These are phyloP conservation scores for Pyrenophora tritici-repentis DNA, from an alignment of 2,329 filamentous ascomycete genomes.

Conservation along the genomic window DNA sequence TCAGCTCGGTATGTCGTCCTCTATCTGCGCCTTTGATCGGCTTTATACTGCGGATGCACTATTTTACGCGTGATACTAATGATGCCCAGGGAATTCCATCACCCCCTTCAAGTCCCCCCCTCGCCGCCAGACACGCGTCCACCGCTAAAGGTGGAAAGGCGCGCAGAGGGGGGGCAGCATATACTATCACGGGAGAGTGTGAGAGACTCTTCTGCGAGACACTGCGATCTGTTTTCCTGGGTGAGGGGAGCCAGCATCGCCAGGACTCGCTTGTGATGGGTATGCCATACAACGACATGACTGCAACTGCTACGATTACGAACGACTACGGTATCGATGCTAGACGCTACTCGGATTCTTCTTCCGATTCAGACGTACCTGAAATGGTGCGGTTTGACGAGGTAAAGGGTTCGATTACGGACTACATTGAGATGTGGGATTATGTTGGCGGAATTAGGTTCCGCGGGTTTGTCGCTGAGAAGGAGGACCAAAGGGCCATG, in stretches of 20 bases:
- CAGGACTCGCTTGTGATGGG: conserved; percentile 86
- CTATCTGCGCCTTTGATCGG: neutral
- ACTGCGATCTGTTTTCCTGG: conserved; percentile 91
- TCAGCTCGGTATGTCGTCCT: conserved; percentile 47
- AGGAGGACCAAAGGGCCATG: conserved; percentile 71
- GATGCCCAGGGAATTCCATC: conserved; percentile 72
- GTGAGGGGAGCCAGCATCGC: conserved; percentile 81
- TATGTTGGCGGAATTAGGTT: conserved; percentile 84
- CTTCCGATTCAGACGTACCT: conserved; percentile 42
- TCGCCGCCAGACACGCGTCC: conserved; percentile 55
- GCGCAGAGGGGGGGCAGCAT: conserved; percentile 85
- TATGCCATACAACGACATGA: conserved; percentile 55
- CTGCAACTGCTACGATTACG: conserved; percentile 32
- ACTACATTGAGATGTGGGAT: conserved; percentile 82
- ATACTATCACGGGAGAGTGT: conserved; percentile 98
- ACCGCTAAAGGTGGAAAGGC: conserved; percentile 57
- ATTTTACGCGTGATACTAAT: conserved; percentile 1
- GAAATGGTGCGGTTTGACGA: conserved; percentile 26
- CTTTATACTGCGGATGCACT: neutral
- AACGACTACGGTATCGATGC: conserved; percentile 40
- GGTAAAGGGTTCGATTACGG: conserved; percentile 51
- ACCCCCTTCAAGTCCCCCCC: conserved; percentile 86
- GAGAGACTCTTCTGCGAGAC: conserved; percentile 99
- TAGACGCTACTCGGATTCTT: conserved; percentile 24
- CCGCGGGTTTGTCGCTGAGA: conserved; percentile 79